These are phyloP conservation scores for Colletotrichum sansevieriae DNA, from an alignment of 2,329 filamentous ascomycete genomes.

Conservation along the genomic window DNA sequence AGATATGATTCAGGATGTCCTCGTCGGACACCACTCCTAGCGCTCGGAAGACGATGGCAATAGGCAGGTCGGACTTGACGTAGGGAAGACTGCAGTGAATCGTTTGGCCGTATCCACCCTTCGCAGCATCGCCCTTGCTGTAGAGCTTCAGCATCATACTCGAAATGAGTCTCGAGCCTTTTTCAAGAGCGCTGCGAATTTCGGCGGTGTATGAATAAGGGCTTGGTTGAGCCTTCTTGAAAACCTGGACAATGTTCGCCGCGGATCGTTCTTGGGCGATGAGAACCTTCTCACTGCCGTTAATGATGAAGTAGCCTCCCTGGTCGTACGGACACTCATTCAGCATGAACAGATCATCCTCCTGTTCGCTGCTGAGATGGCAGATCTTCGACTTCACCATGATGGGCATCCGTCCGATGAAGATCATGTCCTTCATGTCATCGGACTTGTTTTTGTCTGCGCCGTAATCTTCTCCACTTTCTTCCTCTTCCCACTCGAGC, in stretches of 20 bases:
- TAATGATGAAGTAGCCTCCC: constrained; percentile 99
- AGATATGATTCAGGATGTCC: constrained; percentile 97
- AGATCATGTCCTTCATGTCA: constrained; percentile 79
- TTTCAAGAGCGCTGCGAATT: constrained; percentile 95
- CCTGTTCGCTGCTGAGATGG: constrained; percentile 84
- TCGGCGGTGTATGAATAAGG: constrained; percentile 94
- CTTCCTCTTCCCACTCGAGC: constrained; percentile 72
- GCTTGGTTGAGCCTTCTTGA: constrained; percentile 95
- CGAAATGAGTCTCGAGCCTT: constrained; percentile 94
- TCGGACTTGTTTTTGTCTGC: constrained; percentile 64
- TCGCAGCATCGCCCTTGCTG: constrained; percentile 83
- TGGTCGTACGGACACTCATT: constrained; percentile 99
- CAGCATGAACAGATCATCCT: constrained; percentile 88
- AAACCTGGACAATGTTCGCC: constrained; percentile 98
- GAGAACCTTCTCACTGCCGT: constrained; percentile 97
- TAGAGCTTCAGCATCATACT: constrained; percentile 92
- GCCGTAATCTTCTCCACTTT: constrained; percentile 63
- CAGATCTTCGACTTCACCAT: constrained; percentile 99
- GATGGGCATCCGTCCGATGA: constrained; percentile 94
- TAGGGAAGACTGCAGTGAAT: constrained; percentile 94
- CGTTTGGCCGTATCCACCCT: constrained; percentile 85
- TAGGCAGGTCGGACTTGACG: constrained; percentile 92
- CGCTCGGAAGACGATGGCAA: constrained; percentile 95
- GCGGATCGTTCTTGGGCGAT: constrained; percentile 98
- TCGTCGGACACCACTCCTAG: constrained; percentile 97